Base-by-base conservation (phyloP, 352 stramenopile genomes). In the Globisporangium cystogenes region DNA sequence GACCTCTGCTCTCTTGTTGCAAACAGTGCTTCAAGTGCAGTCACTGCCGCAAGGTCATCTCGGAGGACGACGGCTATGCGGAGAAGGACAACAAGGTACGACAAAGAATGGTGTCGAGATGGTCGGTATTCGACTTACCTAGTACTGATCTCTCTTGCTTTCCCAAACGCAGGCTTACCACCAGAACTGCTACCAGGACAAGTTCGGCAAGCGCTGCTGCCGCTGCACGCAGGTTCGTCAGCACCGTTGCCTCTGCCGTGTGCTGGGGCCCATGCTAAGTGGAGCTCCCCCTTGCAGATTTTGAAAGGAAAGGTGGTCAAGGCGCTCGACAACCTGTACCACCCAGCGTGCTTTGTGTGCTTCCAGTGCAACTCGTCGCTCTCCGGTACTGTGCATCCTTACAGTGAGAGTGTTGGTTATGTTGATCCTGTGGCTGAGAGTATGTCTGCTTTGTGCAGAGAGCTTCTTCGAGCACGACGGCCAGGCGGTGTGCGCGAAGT, bases 231-330 rank as follows among this genome's bases (percentile, higher is more conserved):
- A 89, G 73, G 74, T 79, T 50, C 35, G 47, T 51, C 8, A 12
- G n/a, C 37, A 39, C 10, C 14, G 20, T 53, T 39, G 26, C 5
- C 26, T 29, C 26, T 39, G 0, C 24, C 33, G 2, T 18, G 33
- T 12, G 33, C 33, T 39, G 11, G 33, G 4, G 5, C 43, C 24
- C n/a, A 31, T 10, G 15, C 21, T 36, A 16, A 43, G 16, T 1
- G 12, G 20, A 46, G 14, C 20, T 16, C 20, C 15, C 48, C 16
- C 14, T 43, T 43, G 10, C 4, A 83, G 73, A 67, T 83, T 40
- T 68, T 93, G 39, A 90, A 89, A 53, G 82, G 82, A 64, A 93
- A 93, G 64, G 82, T 90, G 27, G 80, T 93, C 47, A 93, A 93
- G 59, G 82, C 82, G 14, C 60, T 93, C 21, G 79, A 93, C 60